Conservation (phyloP, 768 basidiomycete genomes). For the Chlorophyllum brunneum region DNA sequence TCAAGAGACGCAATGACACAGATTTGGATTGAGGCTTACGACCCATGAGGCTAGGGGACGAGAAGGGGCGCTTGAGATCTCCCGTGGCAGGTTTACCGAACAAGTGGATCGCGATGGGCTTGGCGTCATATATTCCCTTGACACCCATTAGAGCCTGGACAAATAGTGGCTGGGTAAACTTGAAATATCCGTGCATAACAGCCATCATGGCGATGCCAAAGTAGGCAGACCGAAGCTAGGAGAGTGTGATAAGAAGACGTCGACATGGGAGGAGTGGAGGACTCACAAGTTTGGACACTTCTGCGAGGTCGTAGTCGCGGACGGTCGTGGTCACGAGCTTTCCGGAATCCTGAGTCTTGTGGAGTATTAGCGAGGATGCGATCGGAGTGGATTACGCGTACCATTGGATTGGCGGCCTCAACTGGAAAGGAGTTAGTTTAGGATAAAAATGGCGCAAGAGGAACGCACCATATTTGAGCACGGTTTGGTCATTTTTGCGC, state of each 20-base stretch:
- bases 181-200: slow-evolving; percentile 91
- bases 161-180: slow-evolving; percentile 95
- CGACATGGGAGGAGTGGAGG: slow-evolving; percentile 1
- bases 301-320: slow-evolving; percentile 88
- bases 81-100: slow-evolving; percentile 78
- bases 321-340: slow-evolving; percentile 87
- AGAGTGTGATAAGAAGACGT: background rate
- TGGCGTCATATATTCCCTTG: slow-evolving; percentile 86
- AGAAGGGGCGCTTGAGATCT: slow-evolving; percentile 47
- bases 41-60: slow-evolving; percentile 13
- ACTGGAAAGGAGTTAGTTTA: slow-evolving; percentile 40
- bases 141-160: slow-evolving; percentile 94
- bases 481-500: slow-evolving; percentile 92
- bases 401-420: slow-evolving; percentile 74
- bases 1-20: background rate
- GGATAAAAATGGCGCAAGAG: background rate
- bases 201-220: slow-evolving; percentile 84
- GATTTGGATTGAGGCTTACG: background rate
- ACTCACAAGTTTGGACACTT: slow-evolving; percentile 75
- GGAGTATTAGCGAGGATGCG: background rate
- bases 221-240: slow-evolving; percentile 61
- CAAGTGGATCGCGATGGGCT: slow-evolving; percentile 78
- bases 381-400: slow-evolving; percentile 27
- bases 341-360: slow-evolving; percentile 59
- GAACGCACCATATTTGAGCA: slow-evolving; percentile 86